Evolutionary conservation across 495 filamentous ascomycete genomes (phyloP).

Genomic region (Penicillium lagena): DNA sequence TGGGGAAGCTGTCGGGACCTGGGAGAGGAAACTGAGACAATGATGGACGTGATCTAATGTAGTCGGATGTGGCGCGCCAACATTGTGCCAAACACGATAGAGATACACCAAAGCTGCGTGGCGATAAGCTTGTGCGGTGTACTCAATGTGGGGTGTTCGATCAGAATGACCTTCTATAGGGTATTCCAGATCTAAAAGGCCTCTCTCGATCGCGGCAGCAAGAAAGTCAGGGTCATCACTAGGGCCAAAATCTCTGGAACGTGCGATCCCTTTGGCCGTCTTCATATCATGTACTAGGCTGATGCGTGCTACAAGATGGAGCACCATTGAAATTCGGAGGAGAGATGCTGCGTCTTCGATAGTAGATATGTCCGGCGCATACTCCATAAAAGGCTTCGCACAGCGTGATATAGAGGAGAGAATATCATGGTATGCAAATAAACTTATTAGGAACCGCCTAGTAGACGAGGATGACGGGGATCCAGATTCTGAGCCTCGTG

Average conservation of each 20-base stretch:
- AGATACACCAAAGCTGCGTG: conserved; percentile 56
- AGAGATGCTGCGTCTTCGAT: not conserved
- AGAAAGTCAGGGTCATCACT: not conserved
- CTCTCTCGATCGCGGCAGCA: not conserved
- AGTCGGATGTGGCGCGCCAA: conserved; percentile 28
- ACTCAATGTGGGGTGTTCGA: not conserved
- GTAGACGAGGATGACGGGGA: not conserved
- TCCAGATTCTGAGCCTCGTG: not conserved
- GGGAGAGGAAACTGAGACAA: conserved; percentile 46
- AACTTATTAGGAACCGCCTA: not conserved
- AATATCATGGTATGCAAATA: not conserved
- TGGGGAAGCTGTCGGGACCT: conserved; percentile 40
- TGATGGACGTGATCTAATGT: conserved; percentile 44
- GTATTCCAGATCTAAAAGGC: not conserved
- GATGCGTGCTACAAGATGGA: not conserved
- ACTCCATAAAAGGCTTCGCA: not conserved
- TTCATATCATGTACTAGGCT: not conserved
- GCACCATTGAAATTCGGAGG: not conserved
- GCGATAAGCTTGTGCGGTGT: conserved; percentile 57
- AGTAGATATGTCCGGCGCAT: not conserved
- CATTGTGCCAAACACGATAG: conserved; percentile 46
- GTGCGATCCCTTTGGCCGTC: not conserved
- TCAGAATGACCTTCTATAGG: not conserved
- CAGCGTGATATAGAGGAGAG: not conserved
- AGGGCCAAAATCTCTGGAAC: not conserved